Conservation (phyloP, 2,329 filamentous ascomycete species). For the Emmonsia crescens region DNA sequence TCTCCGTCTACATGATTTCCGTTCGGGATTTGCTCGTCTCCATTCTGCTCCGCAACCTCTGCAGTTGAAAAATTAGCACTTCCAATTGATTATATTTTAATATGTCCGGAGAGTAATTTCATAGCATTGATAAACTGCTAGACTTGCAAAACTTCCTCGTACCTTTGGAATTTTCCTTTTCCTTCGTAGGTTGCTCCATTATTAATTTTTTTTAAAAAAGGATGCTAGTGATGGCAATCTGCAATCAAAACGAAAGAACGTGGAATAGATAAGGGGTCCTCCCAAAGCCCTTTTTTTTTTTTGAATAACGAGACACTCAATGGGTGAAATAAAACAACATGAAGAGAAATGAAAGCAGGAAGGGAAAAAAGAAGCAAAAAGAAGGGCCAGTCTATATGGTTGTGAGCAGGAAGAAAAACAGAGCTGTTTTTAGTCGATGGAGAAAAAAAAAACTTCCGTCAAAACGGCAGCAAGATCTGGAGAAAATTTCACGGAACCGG, state of each 20-base stretch:
- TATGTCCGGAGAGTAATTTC: neutral
- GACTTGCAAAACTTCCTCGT: constrained; percentile 5
- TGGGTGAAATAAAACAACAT: constrained; percentile 7
- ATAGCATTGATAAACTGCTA: neutral
- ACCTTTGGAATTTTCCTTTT: constrained; percentile 33
- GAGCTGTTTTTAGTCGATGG: constrained; percentile 14
- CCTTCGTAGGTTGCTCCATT: constrained; percentile 32
- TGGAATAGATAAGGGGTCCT: neutral
- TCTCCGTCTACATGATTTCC: constrained; percentile 24
- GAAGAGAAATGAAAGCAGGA: constrained; percentile 12
- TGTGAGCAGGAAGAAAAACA: constrained; percentile 23
- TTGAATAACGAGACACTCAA: constrained; percentile 4
- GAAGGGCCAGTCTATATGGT: constrained; percentile 22
- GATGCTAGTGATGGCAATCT: neutral
- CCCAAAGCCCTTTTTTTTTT: constrained; percentile 4
- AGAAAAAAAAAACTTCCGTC: constrained; percentile 10
- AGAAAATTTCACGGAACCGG: constrained; percentile 36
- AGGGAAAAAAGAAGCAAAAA: constrained; percentile 16
- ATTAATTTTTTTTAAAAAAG: neutral
- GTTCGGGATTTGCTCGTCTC: constrained; percentile 1
- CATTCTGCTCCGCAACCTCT: constrained; percentile 2
- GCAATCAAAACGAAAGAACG: constrained; percentile 10
- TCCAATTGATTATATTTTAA: neutral
- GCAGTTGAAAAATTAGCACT: neutral
- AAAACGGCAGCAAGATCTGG: constrained; percentile 17